Evolutionary conservation across 2,329 filamentous ascomycete species (phyloP).

Genomic region (Huntiella abstrusa): DNA sequence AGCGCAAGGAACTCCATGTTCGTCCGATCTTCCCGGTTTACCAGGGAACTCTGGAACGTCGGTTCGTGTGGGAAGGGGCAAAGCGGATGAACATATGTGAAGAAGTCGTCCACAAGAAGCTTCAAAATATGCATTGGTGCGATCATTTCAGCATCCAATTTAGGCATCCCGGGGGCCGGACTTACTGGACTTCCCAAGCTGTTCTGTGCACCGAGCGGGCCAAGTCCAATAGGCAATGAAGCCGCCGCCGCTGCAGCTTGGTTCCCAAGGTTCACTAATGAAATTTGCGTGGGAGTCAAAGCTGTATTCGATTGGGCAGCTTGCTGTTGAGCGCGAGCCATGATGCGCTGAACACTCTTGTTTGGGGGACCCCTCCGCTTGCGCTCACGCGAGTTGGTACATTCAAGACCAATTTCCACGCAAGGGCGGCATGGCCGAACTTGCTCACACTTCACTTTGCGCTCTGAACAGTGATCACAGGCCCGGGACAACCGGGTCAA

Average conservation of each 20-base stretch:
- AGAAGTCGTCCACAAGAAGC: conserved; percentile 61
- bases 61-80: conserved; percentile 64
- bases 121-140: conserved; percentile 50
- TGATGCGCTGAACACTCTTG: conserved; percentile 19
- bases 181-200: not conserved
- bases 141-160: conserved; percentile 47
- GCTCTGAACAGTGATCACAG: conserved; percentile 42
- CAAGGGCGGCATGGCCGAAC: conserved; percentile 36
- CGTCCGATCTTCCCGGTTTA: conserved; percentile 44
- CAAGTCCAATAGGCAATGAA: conserved; percentile 2
- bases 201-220: not conserved
- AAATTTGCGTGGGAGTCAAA: conserved; percentile 21
- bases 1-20: conserved; percentile 51
- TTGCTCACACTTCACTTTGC: conserved; percentile 44
- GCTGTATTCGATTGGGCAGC: conserved; percentile 35
- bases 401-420: conserved; percentile 36
- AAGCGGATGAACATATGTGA: conserved; percentile 63
- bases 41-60: conserved; percentile 52
- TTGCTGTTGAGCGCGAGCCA: conserved; percentile 17
- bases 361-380: conserved; percentile 41
- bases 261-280: conserved; percentile 4
- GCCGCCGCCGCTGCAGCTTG: not conserved
- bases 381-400: conserved; percentile 37
- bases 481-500: conserved; percentile 37
- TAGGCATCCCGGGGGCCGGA: not conserved